phyloP scores from a whole-genome alignment of 2,329 filamentous ascomycete species.

The Raffaelea ambrosiae region DNA sequence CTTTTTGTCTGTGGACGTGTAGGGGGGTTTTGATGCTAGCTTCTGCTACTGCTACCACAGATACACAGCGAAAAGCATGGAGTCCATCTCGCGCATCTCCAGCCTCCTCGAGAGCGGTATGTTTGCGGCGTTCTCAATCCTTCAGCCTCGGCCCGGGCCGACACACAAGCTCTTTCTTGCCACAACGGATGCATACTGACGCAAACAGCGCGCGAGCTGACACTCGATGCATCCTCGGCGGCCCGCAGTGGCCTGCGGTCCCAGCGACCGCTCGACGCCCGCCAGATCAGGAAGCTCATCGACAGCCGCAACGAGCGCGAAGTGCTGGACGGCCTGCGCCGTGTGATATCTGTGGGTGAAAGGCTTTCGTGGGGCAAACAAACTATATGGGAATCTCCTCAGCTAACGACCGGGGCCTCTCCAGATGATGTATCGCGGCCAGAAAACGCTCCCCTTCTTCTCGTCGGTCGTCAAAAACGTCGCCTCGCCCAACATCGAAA shows the following conservation, averaged over 20 bases:
- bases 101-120: slow-evolving; percentile 89
- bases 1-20: too few species aligned
- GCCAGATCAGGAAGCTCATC: slow-evolving; percentile 87
- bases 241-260: slow-evolving; percentile 59
- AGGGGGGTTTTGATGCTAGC: too few species aligned
- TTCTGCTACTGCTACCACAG: not conserved
- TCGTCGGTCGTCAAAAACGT: slow-evolving; percentile 98
- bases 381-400: slow-evolving; percentile 6
- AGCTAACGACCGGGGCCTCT: too few species aligned
- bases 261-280: slow-evolving; percentile 57
- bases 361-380: not conserved
- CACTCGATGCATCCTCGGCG: slow-evolving; percentile 90
- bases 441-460: slow-evolving; percentile 86
- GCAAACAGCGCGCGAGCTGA: slow-evolving; percentile 77
- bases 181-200: too few species aligned
- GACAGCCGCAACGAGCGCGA: slow-evolving; percentile 92
- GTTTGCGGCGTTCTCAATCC: slow-evolving; percentile 17
- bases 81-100: slow-evolving; percentile 91
- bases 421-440: slow-evolving; percentile 90
- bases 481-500: slow-evolving; percentile 84
- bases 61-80: slow-evolving; percentile 50
- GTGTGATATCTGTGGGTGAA: slow-evolving; percentile 76
- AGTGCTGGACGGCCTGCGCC: slow-evolving; percentile 81
- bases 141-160: not conserved
- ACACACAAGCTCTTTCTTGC: too few species aligned